Conservation (phyloP, 441 rosid genomes). For the Erodium moschatum region DNA sequence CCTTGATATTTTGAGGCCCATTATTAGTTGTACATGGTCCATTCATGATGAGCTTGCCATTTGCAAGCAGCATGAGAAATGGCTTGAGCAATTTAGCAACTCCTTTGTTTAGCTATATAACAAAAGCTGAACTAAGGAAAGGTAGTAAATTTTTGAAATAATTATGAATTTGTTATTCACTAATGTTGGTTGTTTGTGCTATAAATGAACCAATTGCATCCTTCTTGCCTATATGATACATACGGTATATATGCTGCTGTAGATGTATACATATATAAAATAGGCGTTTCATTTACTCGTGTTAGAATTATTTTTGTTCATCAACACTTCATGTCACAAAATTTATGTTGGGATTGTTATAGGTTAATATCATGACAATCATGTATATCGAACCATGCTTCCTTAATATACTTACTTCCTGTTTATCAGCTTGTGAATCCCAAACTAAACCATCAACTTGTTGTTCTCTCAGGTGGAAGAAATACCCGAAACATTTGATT, state of each 20-base stretch:
- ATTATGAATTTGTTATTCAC: not conserved
- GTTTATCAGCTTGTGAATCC: not conserved
- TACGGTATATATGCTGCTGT: not conserved
- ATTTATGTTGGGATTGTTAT: not conserved
- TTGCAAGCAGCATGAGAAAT: not conserved
- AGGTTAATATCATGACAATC: not conserved
- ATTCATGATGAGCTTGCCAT: not conserved
- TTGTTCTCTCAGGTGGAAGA: conserved; percentile 28
- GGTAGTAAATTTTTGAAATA: not conserved
- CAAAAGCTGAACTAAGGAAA: not conserved
- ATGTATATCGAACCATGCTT: not conserved
- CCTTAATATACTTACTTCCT: not conserved
- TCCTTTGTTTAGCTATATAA: not conserved
- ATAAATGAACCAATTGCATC: not conserved
- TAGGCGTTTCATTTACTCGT: not conserved
- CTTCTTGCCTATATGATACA: not conserved
- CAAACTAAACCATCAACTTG: not conserved
- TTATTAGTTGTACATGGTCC: not conserved
- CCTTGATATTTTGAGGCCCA: not conserved
- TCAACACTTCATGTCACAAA: no score
- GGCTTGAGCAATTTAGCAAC: not conserved
- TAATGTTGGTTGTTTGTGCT: not conserved
- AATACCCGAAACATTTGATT: conserved; percentile 34
- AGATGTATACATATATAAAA: not conserved
- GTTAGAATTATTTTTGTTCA: not conserved